Conservation (phyloP, 805 yeast species). For the Nakazawaea ambrosiae region DNA sequence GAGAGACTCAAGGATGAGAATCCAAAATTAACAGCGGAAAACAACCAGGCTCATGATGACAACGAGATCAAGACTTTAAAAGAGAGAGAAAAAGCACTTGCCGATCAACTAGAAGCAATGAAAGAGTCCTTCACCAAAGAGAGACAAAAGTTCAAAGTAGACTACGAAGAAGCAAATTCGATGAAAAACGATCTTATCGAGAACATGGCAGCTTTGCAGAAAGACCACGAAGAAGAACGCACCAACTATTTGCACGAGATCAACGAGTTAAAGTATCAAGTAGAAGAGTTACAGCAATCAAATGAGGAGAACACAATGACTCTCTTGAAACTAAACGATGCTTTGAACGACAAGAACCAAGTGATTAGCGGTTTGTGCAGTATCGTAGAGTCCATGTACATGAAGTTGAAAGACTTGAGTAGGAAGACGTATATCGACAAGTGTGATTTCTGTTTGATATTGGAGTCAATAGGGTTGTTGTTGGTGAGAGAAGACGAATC, state of each 20-base stretch:
- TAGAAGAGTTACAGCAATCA: conserved; percentile 45
- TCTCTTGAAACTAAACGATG: conserved; percentile 29
- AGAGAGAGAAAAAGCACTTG: conserved; percentile 2
- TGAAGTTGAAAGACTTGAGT: conserved; percentile 36
- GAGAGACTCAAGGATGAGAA: conserved; percentile 13
- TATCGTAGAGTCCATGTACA: conserved; percentile 18
- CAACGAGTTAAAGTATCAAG: conserved; percentile 31
- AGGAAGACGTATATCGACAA: conserved; percentile 30
- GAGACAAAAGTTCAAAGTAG: conserved; percentile 13
- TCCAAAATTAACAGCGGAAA: conserved; percentile 19
- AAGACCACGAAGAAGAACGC: conserved; percentile 49
- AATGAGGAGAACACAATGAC: conserved; percentile 34
- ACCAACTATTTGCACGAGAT: conserved; percentile 42
- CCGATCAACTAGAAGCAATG: too few relatives aligned
- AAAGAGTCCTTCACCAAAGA: conserved; percentile 9
- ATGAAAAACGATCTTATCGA: conserved; percentile 61
- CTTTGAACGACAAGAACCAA: conserved; percentile 18
- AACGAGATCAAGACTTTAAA: conserved; percentile 12
- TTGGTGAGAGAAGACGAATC: conserved; percentile 33
- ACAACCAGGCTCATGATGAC: conserved; percentile 11
- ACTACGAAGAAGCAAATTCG: conserved; percentile 20
- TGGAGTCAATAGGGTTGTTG: conserved; percentile 75
- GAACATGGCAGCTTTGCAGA: conserved; percentile 60
- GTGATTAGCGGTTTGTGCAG: conserved; percentile 16
- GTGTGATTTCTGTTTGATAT: conserved; percentile 43